Conservation (phyloP, 2,329 filamentous ascomycete species). For the Colletotrichum sp. region DNA sequence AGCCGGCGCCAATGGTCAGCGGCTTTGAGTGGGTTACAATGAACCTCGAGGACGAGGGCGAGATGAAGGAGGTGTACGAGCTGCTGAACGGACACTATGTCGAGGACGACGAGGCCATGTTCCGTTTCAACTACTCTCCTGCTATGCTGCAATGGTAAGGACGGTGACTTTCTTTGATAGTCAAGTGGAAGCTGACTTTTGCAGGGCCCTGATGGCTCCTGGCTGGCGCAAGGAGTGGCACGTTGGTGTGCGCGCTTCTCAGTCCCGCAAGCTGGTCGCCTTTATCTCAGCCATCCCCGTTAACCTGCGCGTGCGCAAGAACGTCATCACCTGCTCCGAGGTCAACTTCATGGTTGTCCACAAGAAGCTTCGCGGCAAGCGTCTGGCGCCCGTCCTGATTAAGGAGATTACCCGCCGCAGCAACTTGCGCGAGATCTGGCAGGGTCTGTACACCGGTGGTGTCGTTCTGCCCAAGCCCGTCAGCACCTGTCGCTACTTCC, state of each 20-base stretch:
- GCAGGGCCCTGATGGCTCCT: conserved; percentile 89
- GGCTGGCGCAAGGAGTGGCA: conserved; percentile 97
- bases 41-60: conserved; percentile 78
- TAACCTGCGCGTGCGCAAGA: conserved; percentile 78
- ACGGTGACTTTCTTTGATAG: not conserved
- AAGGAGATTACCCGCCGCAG: conserved; percentile 96
- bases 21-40: conserved; percentile 96
- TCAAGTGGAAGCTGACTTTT: not conserved
- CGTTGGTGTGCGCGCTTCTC: conserved; percentile 84
- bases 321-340: conserved; percentile 79
- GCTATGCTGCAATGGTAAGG: conserved; percentile 85
- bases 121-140: conserved; percentile 94
- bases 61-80: conserved; percentile 90
- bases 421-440: conserved; percentile 86
- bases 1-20: conserved; percentile 75
- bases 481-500: conserved; percentile 93
- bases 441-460: conserved; percentile 95
- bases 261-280: conserved; percentile 87
- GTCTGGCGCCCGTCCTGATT: conserved; percentile 91
- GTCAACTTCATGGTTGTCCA: conserved; percentile 99
- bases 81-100: conserved; percentile 94
- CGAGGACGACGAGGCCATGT: conserved; percentile 96
- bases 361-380: conserved; percentile 95
- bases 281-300: conserved; percentile 96
- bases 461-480: conserved; percentile 90